Base-by-base conservation (phyloP, 306 rosid genomes). In the Ziziphus jujuba region DNA sequence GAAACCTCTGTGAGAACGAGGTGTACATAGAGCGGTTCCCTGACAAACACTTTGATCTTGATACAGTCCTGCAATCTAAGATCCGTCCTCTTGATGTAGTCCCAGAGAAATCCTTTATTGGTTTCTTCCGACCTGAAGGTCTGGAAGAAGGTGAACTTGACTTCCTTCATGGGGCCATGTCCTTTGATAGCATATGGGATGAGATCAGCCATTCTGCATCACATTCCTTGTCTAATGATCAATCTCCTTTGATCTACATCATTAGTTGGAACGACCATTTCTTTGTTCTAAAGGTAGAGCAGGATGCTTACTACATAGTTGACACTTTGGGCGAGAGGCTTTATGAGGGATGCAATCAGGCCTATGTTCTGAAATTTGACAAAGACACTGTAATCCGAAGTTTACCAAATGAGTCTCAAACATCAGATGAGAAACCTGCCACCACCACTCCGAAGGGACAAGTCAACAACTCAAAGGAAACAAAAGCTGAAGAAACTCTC, bases 181-280 rank as follows among this genome's bases (percentile, higher is more conserved):
- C 77, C 15, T 79, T 79, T 1, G 71, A 79, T 51, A 61, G 67
- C 67, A 56, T 75, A 20, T 79, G 84, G 84, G 74, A 75, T 34
- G 84, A 79, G 69, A 79, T 79, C 40, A 22, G 77, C 47, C 69
- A 0, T 4, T 72, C 64, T 20, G 76, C 73, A 45, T 63, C 61
- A 56, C 66, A 70, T 44, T 43, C 15, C 12, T 54, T 23, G 2
- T n/a, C 64, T 23, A 61, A 53, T 40, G 57, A 13, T 2, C 56
- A 50, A 4, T 63, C 66, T 24, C 44, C 67, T 0, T 36, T 49
- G 17, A 52, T 70, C 36, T 79, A 75, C 56, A 75, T 79, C 2
- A 66, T 79, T 25, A 75, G 84, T 36, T 79, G 84, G 84, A 79
- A 79, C 24, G 84, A 79, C 63, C 84, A 79, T 66, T 79, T 79